Base-by-base conservation (phyloP, 495 filamentous ascomycete species). In the Penicillium cataractarum region DNA sequence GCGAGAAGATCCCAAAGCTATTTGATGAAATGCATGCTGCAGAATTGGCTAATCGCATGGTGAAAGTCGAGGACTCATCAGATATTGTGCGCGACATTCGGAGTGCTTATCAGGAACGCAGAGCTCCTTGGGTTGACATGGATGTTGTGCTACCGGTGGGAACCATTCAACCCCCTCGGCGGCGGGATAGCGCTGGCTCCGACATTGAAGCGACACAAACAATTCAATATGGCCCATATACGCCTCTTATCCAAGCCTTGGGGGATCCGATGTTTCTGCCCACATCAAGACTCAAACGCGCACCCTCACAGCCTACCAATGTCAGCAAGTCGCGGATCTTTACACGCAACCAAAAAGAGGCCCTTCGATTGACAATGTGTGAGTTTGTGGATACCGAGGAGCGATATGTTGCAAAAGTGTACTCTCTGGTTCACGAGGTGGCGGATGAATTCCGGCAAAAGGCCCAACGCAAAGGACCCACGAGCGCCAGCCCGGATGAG, bases 21-120 rank as follows among this genome's bases (percentile, higher is more conserved):
- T 98, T 98, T 72, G 86, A 92, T 64, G 93, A 97, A 71, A 88
- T 91, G 76, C 95, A 99, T 83, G 92, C 94, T 6, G 95, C 92
- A 42, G 88, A 96, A 68, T 78, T 99, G 51, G 93, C 93, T 32
- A 89, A 89, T 69, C 85, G 86, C 6, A 92, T 97, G 86, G 82
- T 85, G 7, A 87, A 84, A 76, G 86, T 93, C 42, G 90, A 94
- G 24, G 89, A 92, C 72, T 83, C 87, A 3, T 68, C 73, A 37
- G 90, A 92, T 2, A 84, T 92, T n/a, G 83, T 92, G 48, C 76
- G 80, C 9, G 87, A 89, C 58, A 80, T 98, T 55, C 82, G 86
- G 37, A 79, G 81, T 35, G 89, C 92, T 21, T 85, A 95, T 56
- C 87, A 87, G 54, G 89, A 91, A 32, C 91, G 92, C 68, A 87